Conservation (phyloP, 176 grass and related monocot species). For the Aechmea fasciata region DNA sequence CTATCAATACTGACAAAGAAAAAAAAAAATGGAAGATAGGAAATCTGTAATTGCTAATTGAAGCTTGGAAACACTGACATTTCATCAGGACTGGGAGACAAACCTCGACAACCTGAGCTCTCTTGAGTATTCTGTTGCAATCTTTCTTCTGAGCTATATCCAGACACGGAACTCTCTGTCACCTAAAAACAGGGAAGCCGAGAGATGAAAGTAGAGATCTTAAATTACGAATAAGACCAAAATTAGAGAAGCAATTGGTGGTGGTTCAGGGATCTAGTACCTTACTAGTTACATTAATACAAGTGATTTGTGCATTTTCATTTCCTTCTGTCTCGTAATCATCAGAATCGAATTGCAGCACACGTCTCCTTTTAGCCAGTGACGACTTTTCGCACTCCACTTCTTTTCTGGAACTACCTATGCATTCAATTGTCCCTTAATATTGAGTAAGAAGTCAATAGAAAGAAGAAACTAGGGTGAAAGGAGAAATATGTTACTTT, state of each 20-base stretch:
- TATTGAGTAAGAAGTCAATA: background rate
- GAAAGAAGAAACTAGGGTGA: background rate
- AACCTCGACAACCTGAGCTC: conserved; percentile 17
- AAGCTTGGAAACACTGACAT: conserved; percentile 19
- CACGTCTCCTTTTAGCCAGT: conserved; percentile 26
- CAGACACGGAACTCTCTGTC: conserved; percentile 20
- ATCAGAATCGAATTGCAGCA: conserved; percentile 28
- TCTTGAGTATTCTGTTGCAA: conserved; percentile 6
- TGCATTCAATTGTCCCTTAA: background rate
- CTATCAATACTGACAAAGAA: background rate
- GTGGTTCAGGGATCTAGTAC: conserved; percentile 1
- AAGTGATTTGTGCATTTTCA: conserved; percentile 10
- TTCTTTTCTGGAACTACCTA: conserved; percentile 21
- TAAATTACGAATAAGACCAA: background rate
- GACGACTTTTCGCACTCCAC: conserved; percentile 24
- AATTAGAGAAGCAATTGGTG: background rate
- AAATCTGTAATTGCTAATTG: background rate
- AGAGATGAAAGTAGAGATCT: background rate
- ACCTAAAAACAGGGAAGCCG: background rate
- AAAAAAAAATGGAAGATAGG: conserved; percentile 2
- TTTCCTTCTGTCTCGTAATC: conserved; percentile 16
- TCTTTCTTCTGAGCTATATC: conserved; percentile 22
- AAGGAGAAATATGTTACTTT: conserved; percentile 12
- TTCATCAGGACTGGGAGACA: conserved; percentile 25
- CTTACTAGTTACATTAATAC: conserved; percentile 20